phyloP scores from a whole-genome alignment of 192 early-diverging fungal genomes.

The Ramicandelaber brevisporus region DNA sequence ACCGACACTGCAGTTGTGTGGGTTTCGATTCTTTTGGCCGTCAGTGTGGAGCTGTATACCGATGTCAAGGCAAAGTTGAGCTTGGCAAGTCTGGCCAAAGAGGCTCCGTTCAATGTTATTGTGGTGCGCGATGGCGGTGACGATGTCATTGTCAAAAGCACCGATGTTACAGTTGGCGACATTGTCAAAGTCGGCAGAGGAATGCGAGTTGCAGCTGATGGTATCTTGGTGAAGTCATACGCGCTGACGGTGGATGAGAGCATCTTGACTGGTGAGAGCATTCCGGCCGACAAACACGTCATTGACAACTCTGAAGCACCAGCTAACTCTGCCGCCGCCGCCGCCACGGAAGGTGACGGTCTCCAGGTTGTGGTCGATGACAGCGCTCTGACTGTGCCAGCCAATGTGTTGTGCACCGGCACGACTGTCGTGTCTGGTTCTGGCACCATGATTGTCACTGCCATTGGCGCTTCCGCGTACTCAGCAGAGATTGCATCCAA shows the following conservation, averaged over 20 bases:
- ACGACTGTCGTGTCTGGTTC: slow-evolving; percentile 9
- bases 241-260: slow-evolving; percentile 62
- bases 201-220: slow-evolving; percentile 76
- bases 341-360: neutral
- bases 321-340: no score
- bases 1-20: slow-evolving; percentile 7
- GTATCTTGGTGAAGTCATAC: slow-evolving; percentile 39
- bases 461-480: slow-evolving; percentile 7
- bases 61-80: slow-evolving; percentile 9
- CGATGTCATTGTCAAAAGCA: slow-evolving; percentile 7
- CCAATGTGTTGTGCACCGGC: slow-evolving; percentile 9
- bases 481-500: slow-evolving; percentile 5
- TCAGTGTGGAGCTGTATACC: slow-evolving; percentile 5
- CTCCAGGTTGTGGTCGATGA: slow-evolving; percentile 1
- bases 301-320: neutral
- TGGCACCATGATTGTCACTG: slow-evolving; percentile 9
- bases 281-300: slow-evolving; percentile 7
- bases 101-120: slow-evolving; percentile 9
- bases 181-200: slow-evolving; percentile 59
- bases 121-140: slow-evolving; percentile 7
- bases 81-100: slow-evolving; percentile 8
- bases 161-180: slow-evolving; percentile 30
- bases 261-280: slow-evolving; percentile 70
- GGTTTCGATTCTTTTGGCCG: slow-evolving; percentile 4
- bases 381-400: slow-evolving; percentile 1